Evolutionary conservation across 345 rosid genomes (phyloP).

Genomic region (Brassica carinata): DNA sequence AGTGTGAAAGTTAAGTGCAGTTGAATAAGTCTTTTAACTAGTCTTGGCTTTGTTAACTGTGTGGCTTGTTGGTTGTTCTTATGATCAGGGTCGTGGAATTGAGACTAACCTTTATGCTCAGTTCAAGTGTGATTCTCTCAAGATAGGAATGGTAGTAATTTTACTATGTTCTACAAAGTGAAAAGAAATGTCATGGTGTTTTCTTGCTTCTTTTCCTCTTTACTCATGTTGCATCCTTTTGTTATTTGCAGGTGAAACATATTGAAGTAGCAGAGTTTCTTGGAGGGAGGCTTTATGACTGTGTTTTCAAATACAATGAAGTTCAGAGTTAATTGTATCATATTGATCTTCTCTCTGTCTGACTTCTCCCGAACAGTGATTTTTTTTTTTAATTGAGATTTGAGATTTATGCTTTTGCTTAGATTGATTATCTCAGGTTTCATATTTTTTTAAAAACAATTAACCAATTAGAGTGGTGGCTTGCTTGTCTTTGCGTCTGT

Average conservation of each 20-base stretch:
- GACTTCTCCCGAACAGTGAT: background rate
- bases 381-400: background rate
- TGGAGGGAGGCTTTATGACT: slow-evolving; percentile 93
- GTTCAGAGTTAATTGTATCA: slow-evolving; percentile 27
- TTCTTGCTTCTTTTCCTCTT: background rate
- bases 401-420: background rate
- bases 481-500: too few relatives aligned
- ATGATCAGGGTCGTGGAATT: slow-evolving; percentile 89
- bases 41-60: slow-evolving; percentile 14
- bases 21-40: background rate
- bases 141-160: slow-evolving; percentile 80
- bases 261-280: slow-evolving; percentile 93
- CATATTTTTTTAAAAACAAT: too few relatives aligned
- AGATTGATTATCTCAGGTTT: too few relatives aligned
- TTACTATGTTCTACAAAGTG: background rate
- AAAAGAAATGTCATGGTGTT: background rate
- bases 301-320: slow-evolving; percentile 85
- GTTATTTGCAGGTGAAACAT: slow-evolving; percentile 78
- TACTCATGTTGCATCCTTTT: background rate
- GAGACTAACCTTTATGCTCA: slow-evolving; percentile 97
- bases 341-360: background rate
- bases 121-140: slow-evolving; percentile 93
- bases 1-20: background rate
- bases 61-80: slow-evolving; percentile 2
- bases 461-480: too few relatives aligned